Conservation (phyloP, 2,329 filamentous ascomycete species). For the Pleomassaria siparia region DNA sequence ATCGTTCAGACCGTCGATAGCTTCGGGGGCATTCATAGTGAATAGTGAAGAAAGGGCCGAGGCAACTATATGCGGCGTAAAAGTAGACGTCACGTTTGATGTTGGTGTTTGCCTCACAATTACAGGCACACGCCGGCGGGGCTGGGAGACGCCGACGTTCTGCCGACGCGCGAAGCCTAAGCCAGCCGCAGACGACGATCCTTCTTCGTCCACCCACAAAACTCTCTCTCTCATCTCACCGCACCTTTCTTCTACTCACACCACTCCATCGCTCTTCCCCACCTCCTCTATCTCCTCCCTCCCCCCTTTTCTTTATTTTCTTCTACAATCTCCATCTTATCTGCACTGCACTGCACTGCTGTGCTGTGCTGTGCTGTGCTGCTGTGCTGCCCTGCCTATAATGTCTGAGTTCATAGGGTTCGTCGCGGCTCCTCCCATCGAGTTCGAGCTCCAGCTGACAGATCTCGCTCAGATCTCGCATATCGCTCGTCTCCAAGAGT, state of each 20-base stretch:
- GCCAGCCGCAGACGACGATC: conserved; percentile 7
- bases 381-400: no score
- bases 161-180: conserved; percentile 13
- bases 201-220: conserved; percentile 12
- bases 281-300: conserved; percentile 13
- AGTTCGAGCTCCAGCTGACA: conserved; percentile 39
- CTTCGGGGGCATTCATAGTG: conserved; percentile 26
- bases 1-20: conserved; percentile 23
- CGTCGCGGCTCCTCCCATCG: conserved; percentile 43
- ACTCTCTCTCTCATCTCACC: conserved; percentile 18
- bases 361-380: no score
- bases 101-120: neutral
- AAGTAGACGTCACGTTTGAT: neutral
- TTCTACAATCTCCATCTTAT: conserved; percentile 25
- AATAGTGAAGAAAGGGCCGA: conserved; percentile 6
- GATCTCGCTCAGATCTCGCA: conserved; percentile 68
- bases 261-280: conserved; percentile 10
- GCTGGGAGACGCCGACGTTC: conserved; percentile 7
- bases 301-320: conserved; percentile 22
- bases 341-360: conserved; percentile 16
- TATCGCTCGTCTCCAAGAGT: conserved; percentile 95
- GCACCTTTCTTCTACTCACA: conserved; percentile 3
- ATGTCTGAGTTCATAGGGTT: conserved; percentile 66
- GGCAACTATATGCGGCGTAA: conserved; percentile 8
- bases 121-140: neutral